These are phyloP conservation scores for Tylopilus sp. DNA, from an alignment of 768 basidiomycete genomes.

Conservation along the genomic window DNA sequence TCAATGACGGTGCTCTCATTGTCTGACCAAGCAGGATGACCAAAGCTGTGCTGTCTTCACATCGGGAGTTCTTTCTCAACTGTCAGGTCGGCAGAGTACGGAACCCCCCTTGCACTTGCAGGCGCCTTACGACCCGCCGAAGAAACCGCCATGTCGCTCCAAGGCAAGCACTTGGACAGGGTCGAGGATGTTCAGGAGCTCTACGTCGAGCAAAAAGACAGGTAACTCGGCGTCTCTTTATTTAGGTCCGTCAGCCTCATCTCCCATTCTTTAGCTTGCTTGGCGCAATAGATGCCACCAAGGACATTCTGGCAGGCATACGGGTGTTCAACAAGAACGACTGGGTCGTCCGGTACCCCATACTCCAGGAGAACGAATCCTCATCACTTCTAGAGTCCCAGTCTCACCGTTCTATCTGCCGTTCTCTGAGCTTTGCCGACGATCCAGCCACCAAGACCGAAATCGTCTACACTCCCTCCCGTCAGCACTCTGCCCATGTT, in stretches of 20 bases:
- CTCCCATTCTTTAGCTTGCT: slow-evolving; percentile 42
- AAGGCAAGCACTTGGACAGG: slow-evolving; percentile 41
- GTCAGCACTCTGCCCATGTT: slow-evolving; percentile 51
- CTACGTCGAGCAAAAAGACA: slow-evolving; percentile 71
- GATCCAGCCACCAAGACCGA: slow-evolving; percentile 68
- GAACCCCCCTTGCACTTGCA: slow-evolving; percentile 1
- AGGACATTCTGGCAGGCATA: slow-evolving; percentile 64
- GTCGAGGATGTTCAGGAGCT: slow-evolving; percentile 74
- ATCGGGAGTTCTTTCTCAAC: background rate
- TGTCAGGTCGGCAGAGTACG: slow-evolving; percentile 3
- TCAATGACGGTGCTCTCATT: too few species aligned
- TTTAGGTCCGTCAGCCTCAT: background rate
- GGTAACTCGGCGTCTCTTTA: slow-evolving; percentile 44
- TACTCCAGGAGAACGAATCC: slow-evolving; percentile 46
- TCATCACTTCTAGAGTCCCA: slow-evolving; percentile 27
- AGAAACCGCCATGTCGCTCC: slow-evolving; percentile 12
- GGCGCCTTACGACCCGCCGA: slow-evolving; percentile 15
- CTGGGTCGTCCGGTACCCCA: slow-evolving; percentile 90
- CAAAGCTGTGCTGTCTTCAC: slow-evolving; percentile 3
- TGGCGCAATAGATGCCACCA: slow-evolving; percentile 71
- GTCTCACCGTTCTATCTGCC: slow-evolving; percentile 46
- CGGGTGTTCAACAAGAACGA: slow-evolving; percentile 78
- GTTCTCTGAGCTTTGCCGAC: slow-evolving; percentile 82
- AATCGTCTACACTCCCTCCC: slow-evolving; percentile 54
- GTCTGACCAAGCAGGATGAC: slow-evolving; percentile 22